Percentiles rank a stretch among this genome's conserved stretches.
Evolutionary conservation across 495 filamentous ascomycete genomes (phyloP).

Genomic region (Saxophila tyrrhenica): DNA sequence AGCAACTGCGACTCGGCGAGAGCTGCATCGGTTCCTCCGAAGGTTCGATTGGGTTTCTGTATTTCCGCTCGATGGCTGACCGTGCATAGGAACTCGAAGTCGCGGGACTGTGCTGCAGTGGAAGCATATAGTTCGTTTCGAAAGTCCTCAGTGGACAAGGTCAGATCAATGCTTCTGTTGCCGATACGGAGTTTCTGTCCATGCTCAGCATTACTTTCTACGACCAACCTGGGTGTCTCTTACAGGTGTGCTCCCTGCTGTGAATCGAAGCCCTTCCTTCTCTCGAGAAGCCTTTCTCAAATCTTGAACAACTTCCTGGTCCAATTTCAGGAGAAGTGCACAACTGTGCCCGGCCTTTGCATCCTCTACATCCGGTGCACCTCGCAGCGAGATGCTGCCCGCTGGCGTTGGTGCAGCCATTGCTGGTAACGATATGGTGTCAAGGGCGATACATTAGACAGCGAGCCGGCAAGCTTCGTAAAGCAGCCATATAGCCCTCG

Average conservation of each 20-base stretch:
- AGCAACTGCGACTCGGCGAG: slow-evolving; percentile 28
- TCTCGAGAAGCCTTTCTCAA: slow-evolving; percentile 7
- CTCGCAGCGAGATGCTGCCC: slow-evolving; percentile 9
- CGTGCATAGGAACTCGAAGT: slow-evolving; percentile 21
- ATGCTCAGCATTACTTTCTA: not conserved
- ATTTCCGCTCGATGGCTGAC: slow-evolving; percentile 23
- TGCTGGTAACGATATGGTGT: not conserved
- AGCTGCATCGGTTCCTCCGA: slow-evolving; percentile 25
- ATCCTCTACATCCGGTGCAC: not conserved
- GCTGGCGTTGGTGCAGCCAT: not conserved
- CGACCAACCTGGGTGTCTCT: not conserved
- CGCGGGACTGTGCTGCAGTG: slow-evolving; percentile 6
- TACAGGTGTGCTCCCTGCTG: slow-evolving; percentile 15
- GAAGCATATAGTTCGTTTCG: slow-evolving; percentile 17
- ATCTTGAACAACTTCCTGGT: slow-evolving; percentile 9
- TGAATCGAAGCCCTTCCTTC: slow-evolving; percentile 11
- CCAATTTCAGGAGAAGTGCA: slow-evolving; percentile 8
- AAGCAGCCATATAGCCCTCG: slow-evolving; percentile 3
- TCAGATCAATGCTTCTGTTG: slow-evolving; percentile 15
- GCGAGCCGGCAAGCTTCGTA: not conserved
- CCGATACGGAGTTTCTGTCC: slow-evolving; percentile 12
- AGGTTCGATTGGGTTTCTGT: slow-evolving; percentile 7
- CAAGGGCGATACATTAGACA: not conserved
- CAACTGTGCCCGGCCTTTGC: not conserved
- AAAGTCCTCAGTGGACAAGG: slow-evolving; percentile 14